Conservation (phyloP, 352 stramenopile genomes). For the Thalassiosira ordinaria region DNA sequence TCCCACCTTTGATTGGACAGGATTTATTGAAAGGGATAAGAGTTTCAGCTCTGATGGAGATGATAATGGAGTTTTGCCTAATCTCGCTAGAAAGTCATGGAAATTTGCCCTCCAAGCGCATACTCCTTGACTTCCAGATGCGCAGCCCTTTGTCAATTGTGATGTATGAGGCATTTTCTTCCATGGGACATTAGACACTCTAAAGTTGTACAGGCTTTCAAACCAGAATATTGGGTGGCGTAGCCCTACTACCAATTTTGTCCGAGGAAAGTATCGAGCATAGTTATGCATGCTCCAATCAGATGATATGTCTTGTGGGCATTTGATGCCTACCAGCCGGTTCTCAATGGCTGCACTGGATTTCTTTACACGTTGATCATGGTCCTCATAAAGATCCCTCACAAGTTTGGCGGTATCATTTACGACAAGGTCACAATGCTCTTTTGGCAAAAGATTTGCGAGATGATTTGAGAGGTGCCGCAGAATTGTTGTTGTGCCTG, state of each 20-base stretch:
- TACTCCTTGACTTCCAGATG: slow-evolving; percentile 23
- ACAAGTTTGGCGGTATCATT: slow-evolving; percentile 24
- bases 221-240: slow-evolving; percentile 72
- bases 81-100: slow-evolving; percentile 22
- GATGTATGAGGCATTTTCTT: slow-evolving; percentile 35
- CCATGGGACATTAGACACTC: slow-evolving; percentile 47
- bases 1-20: slow-evolving; percentile 22
- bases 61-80: slow-evolving; percentile 44
- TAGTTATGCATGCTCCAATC: slow-evolving; percentile 38
- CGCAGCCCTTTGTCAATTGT: slow-evolving; percentile 23
- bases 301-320: slow-evolving; percentile 44
- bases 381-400: slow-evolving; percentile 27
- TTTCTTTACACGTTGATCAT: slow-evolving; percentile 6
- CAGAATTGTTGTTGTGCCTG: slow-evolving; percentile 53
- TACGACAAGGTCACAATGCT: slow-evolving; percentile 26
- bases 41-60: slow-evolving; percentile 8
- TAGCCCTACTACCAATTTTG: slow-evolving; percentile 69
- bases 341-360: slow-evolving; percentile 2
- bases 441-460: slow-evolving; percentile 15
- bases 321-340: slow-evolving; percentile 47
- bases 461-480: slow-evolving; percentile 18
- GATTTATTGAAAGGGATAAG: slow-evolving; percentile 3
- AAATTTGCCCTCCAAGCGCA: slow-evolving; percentile 45
- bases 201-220: slow-evolving; percentile 74
- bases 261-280: slow-evolving; percentile 43